Evolutionary conservation across 2,329 filamentous ascomycete species (phyloP), one percentile per base, ranked within the genome.

Genomic region (Venturia effusa): DNA sequence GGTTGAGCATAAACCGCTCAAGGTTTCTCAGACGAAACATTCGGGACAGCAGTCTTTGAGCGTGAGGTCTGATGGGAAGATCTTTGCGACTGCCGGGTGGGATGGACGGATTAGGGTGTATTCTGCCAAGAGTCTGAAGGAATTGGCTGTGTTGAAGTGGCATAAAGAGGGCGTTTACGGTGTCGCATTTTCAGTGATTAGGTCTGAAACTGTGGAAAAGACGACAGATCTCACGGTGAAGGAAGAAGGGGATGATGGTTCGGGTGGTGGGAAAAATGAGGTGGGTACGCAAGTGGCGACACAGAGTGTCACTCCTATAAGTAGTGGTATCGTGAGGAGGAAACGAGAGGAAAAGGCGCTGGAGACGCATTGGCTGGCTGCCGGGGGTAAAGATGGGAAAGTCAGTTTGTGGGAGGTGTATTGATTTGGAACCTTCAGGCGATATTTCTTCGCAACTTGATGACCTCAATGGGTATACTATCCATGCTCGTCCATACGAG

Each of bases 391-490:
- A 74, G 94, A 97, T 77, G 94, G 93, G 22, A 96, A 95, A 74
- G 85, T 97, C 67, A 96, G 91, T 72, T 78, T 99, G 68, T 99
- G 94, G 94, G 90, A 97, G 77, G 86, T 97, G 65, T 99, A 94
- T 65, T 81, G 69, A 65, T 24, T 22, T 24, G 10, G 34, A 37
- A 37, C 6, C 5, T 6, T 6, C 6, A 37, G 34, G 34, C 34
- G 34, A 5, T 11, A 37, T 37, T 37, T 37, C 34, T 37, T 37
- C n/a, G n/a, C n/a, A n/a, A n/a, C n/a, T n/a, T n/a, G n/a, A n/a
- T n/a, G n/a, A n/a, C n/a, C n/a, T n/a, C n/a, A n/a, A n/a, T n/a
- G n/a, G n/a, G n/a, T n/a, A n/a, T n/a, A n/a, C n/a, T n/a, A n/a
- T n/a, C n/a, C n/a, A n/a, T n/a, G n/a, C n/a, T n/a, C n/a, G n/a